Evolutionary conservation across 805 yeast genomes (phyloP).

Genomic region (Yamadazyma scolyti): DNA sequence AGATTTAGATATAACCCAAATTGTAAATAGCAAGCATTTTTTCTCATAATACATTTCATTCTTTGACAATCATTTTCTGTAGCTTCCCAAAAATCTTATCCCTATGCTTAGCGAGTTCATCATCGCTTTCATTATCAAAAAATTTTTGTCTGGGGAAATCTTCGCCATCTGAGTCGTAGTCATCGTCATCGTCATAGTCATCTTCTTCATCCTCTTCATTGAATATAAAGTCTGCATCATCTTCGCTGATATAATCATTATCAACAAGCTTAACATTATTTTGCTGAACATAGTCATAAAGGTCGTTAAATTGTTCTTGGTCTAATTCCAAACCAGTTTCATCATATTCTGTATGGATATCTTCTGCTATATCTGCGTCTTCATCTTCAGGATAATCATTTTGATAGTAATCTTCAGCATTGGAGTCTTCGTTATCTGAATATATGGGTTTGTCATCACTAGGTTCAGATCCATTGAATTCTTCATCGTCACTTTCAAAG

Average conservation of each 20-base stretch:
- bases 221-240: conserved; percentile 9
- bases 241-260: conserved; percentile 9
- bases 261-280: conserved; percentile 6
- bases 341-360: conserved; percentile 15
- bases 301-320: conserved; percentile 22
- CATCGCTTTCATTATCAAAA: conserved; percentile 53
- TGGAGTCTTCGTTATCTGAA: conserved; percentile 79
- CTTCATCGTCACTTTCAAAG: conserved; percentile 53
- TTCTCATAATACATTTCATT: conserved; percentile 23
- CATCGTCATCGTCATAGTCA: conserved; percentile 23
- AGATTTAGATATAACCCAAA: conserved; percentile 25
- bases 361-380: conserved; percentile 42
- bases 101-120: conserved; percentile 59
- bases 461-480: conserved; percentile 20
- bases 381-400: conserved; percentile 97
- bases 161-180: conserved; percentile 26
- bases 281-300: conserved; percentile 8
- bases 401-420: conserved; percentile 86
- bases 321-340: conserved; percentile 12
- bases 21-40: conserved; percentile 31
- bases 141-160: conserved; percentile 46
- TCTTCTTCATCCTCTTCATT: conserved; percentile 15
- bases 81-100: conserved; percentile 58
- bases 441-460: conserved; percentile 34
- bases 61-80: conserved; percentile 51